Conservation (phyloP, 306 rosid genomes). For the Cyamopsis tetragonoloba region DNA sequence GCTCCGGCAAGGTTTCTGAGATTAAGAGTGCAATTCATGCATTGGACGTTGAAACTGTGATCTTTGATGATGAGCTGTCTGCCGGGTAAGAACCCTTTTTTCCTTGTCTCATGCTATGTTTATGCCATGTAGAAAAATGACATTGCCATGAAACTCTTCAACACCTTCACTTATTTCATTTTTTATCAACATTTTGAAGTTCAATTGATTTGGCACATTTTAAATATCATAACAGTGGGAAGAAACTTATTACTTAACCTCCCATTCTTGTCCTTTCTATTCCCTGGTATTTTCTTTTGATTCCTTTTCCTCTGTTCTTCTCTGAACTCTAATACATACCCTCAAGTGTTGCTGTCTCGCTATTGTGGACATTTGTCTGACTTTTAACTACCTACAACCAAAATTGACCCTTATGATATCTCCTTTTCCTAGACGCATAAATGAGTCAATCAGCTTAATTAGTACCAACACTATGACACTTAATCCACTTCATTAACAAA, state of each 20-base stretch:
- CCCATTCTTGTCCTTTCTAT: neutral
- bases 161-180: too few relatives aligned
- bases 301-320: neutral
- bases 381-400: neutral
- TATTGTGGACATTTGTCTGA: neutral
- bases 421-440: neutral
- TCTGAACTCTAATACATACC: too few relatives aligned
- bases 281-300: neutral
- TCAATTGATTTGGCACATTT: too few relatives aligned
- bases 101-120: neutral
- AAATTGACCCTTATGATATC: neutral
- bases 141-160: too few relatives aligned
- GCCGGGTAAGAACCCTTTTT: constrained; percentile 59
- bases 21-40: constrained; percentile 84
- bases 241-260: neutral
- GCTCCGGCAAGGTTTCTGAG: constrained; percentile 93
- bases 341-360: neutral
- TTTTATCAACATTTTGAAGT: neutral
- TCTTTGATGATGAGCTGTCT: constrained; percentile 94
- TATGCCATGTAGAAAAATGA: too few relatives aligned
- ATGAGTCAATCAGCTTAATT: neutral
- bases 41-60: constrained; percentile 74
- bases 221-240: neutral
- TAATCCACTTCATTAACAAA: neutral
- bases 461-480: neutral